Evolutionary conservation across 345 rosid species (phyloP), one percentile per base, ranked within the genome.

Genomic region (Firmiana major): DNA sequence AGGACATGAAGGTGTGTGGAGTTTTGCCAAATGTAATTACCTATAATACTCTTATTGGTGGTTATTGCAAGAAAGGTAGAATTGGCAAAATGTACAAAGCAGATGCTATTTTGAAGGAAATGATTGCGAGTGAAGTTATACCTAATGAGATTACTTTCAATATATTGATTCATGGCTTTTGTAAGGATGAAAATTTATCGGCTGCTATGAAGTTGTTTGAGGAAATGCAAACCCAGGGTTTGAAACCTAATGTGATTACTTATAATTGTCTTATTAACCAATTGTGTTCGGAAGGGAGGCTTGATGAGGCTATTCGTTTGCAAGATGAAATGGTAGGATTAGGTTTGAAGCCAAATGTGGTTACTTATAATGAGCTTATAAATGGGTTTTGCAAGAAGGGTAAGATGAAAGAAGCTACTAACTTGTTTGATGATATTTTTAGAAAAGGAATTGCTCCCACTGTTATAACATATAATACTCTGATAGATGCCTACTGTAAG

Each of bases 21-120:
- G 11, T 77, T 78, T 84, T 70, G 2, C 92, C 97, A 0, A 78
- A 86, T 75, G 91, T 87, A 53, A 74, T 90, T 36, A 87, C 92
- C 4, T 94, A 90, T 75, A 94, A 91, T 84, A 85, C 89, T 73
- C 86, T 92, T 46, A 89, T 94, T 11, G 81, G 83, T 76, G 97
- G 98, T 74, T 85, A 88, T 55, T 87, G 97, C 75, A 92, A 91
- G 81, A 90, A 78, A 79, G 88, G 96, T 1, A 86, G 84, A 42
- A 66, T 81, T 17, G 91, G 94, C 36, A 94, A 88, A 84, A 89
- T 91, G 97, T 90, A 87, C 74, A 90, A 89, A 88, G 96, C 93
- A 3, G 94, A 89, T 48, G 89, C 89, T 0, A 42, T 86, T 82
- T 77, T 94, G 82, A 91, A 84, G 79, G 88, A 92, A 77, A 94